A percentile compares a stretch with the other conserved stretches of the same genome.
Conservation (phyloP, 345 rosid species). For the Boechera retrofracta region DNA sequence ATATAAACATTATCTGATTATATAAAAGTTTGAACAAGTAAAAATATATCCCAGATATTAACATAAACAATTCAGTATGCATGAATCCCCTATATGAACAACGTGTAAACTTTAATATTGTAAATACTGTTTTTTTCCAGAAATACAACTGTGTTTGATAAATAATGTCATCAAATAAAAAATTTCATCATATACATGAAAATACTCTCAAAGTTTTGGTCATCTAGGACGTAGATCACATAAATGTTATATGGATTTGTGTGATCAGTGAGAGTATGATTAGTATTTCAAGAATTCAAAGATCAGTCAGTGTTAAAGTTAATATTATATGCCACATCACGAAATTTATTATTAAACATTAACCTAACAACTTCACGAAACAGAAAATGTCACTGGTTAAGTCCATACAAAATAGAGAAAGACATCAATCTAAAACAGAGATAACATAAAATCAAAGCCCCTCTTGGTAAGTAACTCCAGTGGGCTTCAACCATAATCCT, state of each 20-base stretch:
- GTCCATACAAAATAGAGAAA: conserved; percentile 18
- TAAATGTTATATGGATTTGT: background rate
- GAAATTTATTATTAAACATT: conserved; percentile 5
- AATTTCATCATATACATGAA: no score
- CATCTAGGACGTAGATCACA: background rate
- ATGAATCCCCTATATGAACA: no score
- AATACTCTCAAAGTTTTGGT: background rate
- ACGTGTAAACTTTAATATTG: no score
- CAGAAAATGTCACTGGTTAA: background rate
- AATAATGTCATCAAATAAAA: background rate
- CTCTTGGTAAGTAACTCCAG: conserved; percentile 72
- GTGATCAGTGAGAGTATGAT: background rate
- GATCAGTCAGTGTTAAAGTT: background rate
- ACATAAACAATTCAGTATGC: no score
- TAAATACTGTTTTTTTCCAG: no score
- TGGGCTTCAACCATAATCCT: conserved; percentile 71
- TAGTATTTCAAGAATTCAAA: background rate
- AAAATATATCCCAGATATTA: no score
- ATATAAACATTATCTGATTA: no score
- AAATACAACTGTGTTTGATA: no score
- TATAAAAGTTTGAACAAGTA: no score
- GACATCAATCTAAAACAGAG: conserved; percentile 27
- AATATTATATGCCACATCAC: background rate
- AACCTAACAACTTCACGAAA: conserved; percentile 16
- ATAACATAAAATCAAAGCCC: conserved; percentile 46